These are phyloP conservation scores for Anthostomella pinea DNA, from an alignment of 2,329 filamentous ascomycete species.

Conservation along the genomic window DNA sequence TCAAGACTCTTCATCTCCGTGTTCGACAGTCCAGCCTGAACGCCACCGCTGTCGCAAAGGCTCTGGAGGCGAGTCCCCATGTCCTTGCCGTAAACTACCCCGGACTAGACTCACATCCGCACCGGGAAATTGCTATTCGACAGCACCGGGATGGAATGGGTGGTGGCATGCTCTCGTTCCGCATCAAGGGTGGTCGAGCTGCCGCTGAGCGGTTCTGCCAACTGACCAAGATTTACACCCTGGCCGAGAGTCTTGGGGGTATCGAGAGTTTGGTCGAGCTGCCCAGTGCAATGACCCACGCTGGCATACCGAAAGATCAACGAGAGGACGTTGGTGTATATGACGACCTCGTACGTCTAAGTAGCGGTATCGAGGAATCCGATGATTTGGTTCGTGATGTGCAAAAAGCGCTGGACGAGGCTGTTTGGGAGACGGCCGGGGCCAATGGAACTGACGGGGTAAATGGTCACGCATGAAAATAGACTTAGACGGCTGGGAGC, in stretches of 20 bases:
- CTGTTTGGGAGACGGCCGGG: slow-evolving; percentile 41
- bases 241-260: slow-evolving; percentile 89
- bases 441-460: slow-evolving; percentile 17
- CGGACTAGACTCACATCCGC: slow-evolving; percentile 81
- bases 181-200: slow-evolving; percentile 78
- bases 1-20: slow-evolving; percentile 94
- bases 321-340: slow-evolving; percentile 91
- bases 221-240: slow-evolving; percentile 81
- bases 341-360: slow-evolving; percentile 89
- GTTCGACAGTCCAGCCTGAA: slow-evolving; percentile 82
- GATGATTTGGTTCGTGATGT: slow-evolving; percentile 82
- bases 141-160: slow-evolving; percentile 95
- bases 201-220: slow-evolving; percentile 94
- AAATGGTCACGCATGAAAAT: slow-evolving; percentile 15
- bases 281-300: slow-evolving; percentile 94
- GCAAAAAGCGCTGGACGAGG: slow-evolving; percentile 75
- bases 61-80: slow-evolving; percentile 75
- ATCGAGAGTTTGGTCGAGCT: slow-evolving; percentile 91
- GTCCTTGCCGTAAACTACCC: slow-evolving; percentile 95
- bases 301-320: slow-evolving; percentile 86
- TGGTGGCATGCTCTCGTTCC: slow-evolving; percentile 96
- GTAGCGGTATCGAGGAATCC: slow-evolving; percentile 90
- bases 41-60: slow-evolving; percentile 71
- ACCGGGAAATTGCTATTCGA: slow-evolving; percentile 78
- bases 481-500: too few relatives aligned